Evolutionary conservation across 2,329 filamentous ascomycete genomes (phyloP).

Genomic region (Colletotrichum zoysiae): DNA sequence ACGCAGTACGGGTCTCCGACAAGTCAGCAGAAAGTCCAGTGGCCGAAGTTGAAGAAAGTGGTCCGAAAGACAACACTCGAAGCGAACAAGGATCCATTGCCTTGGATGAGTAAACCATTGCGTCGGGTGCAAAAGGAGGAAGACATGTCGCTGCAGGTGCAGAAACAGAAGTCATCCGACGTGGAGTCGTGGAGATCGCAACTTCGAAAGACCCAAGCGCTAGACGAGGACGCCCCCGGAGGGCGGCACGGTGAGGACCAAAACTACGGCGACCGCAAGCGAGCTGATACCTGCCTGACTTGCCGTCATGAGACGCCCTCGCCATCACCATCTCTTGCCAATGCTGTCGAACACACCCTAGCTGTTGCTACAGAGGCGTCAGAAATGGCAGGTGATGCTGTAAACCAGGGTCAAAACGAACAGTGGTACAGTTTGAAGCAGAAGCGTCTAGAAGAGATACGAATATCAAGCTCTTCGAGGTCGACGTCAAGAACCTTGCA

Average conservation of each 20-base stretch:
- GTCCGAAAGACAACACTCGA: conserved; percentile 7
- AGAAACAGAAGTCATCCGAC: conserved; percentile 7
- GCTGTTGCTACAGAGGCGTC: not conserved
- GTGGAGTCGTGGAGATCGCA: conserved; percentile 34
- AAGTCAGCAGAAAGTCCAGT: conserved; percentile 17
- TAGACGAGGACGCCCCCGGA: not conserved
- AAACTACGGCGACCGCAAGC: conserved; percentile 17
- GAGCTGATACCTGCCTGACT: conserved; percentile 17
- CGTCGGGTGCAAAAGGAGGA: conserved; percentile 37
- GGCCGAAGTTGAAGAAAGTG: conserved; percentile 39
- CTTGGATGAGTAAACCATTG: conserved; percentile 31
- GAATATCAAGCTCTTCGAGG: conserved; percentile 3
- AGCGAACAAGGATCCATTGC: conserved; percentile 11
- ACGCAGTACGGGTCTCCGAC: conserved; percentile 3
- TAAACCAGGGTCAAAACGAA: not conserved
- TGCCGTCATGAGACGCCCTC: conserved; percentile 9
- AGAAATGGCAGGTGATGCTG: not conserved
- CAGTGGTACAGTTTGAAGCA: not conserved
- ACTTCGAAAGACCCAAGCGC: conserved; percentile 19
- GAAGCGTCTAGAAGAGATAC: conserved; percentile 10
- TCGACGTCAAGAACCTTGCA: conserved; percentile 12
- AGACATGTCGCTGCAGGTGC: conserved; percentile 24
- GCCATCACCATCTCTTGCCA: not conserved
- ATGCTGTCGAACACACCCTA: not conserved
- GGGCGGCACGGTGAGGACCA: not conserved